phyloP scores from a whole-genome alignment of 2,329 filamentous ascomycete species.

The Aspergillus alliaceus region DNA sequence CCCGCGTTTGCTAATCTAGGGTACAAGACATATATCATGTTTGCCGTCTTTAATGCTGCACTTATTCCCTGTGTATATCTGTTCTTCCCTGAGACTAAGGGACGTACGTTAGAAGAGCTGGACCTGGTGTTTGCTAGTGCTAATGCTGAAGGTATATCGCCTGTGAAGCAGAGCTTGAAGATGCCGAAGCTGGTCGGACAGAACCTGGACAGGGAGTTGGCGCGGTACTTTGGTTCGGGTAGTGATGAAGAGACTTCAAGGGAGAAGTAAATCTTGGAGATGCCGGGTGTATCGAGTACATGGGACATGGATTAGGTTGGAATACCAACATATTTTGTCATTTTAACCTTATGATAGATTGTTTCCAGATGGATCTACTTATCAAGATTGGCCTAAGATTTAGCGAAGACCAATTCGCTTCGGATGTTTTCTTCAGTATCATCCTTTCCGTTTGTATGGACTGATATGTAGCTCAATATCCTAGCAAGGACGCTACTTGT shows the following conservation, averaged over 20 bases:
- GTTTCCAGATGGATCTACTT: too few relatives aligned
- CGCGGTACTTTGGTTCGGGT: neutral
- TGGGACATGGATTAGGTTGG: neutral
- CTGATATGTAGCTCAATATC: too few relatives aligned
- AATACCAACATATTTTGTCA: neutral
- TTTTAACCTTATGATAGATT: too few relatives aligned
- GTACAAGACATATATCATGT: conserved; percentile 58
- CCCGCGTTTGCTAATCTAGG: conserved; percentile 57
- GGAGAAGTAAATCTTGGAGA: neutral
- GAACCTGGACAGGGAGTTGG: neutral
- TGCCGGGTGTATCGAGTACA: too few relatives aligned
- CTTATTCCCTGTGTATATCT: conserved; percentile 58
- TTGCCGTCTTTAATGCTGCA: conserved; percentile 54
- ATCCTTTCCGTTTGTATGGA: too few relatives aligned
- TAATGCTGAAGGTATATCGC: conserved; percentile 1
- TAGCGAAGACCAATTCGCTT: too few relatives aligned
- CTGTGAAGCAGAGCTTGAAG: conserved; percentile 4
- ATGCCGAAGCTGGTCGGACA: neutral
- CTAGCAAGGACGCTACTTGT: too few relatives aligned
- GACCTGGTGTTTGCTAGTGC: conserved; percentile 39
- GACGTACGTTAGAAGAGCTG: conserved; percentile 64
- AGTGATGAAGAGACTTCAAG: neutral
- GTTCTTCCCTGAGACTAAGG: conserved; percentile 61
- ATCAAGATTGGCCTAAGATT: too few relatives aligned
- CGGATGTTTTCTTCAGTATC: too few relatives aligned